These are phyloP conservation scores for Raphanus hybrid DNA, from an alignment of 441 rosid genomes.

Conservation along the genomic window DNA sequence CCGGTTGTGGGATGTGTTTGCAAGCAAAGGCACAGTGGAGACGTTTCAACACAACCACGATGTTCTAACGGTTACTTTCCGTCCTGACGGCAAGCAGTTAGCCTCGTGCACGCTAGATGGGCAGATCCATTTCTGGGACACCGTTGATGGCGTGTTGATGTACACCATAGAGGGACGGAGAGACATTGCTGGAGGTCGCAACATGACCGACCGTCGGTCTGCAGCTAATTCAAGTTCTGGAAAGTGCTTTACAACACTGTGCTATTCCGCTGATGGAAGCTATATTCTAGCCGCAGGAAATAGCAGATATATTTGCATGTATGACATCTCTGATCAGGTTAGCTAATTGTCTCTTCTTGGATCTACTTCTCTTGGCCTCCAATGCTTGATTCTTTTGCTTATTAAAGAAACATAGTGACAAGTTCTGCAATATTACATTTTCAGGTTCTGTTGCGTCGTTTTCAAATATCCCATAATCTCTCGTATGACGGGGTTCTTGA, in stretches of 20 bases:
- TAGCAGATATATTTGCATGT: constrained; percentile 97
- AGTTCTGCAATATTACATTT: constrained; percentile 16
- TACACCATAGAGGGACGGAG: constrained; percentile 96
- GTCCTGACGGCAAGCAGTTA: constrained; percentile 96
- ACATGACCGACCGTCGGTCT: constrained; percentile 88
- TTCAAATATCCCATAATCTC: constrained; percentile 85
- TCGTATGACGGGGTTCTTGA: constrained; percentile 96
- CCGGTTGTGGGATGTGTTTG: constrained; percentile 93
- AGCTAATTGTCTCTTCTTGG: constrained; percentile 28
- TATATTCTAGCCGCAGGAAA: constrained; percentile 93
- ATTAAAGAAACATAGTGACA: constrained; percentile 20
- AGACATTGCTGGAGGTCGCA: constrained; percentile 97
- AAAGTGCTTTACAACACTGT: constrained; percentile 88
- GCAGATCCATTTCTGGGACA: constrained; percentile 97
- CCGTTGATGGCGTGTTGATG: constrained; percentile 85
- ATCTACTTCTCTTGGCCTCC: constrained; percentile 14
- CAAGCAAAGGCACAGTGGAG: constrained; percentile 91
- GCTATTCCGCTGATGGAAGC: constrained; percentile 97
- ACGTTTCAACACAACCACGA: constrained; percentile 90
- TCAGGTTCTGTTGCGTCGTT: constrained; percentile 86
- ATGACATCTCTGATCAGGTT: constrained; percentile 97
- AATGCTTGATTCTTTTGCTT: not conserved
- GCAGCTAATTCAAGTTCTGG: constrained; percentile 97
- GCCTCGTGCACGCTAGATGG: constrained; percentile 97
- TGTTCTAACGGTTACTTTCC: constrained; percentile 87